Evolutionary conservation across 139 green algal genomes (phyloP), one percentile per base, ranked within the genome.

Genomic region (Chlamydomonas sphaeroides): DNA sequence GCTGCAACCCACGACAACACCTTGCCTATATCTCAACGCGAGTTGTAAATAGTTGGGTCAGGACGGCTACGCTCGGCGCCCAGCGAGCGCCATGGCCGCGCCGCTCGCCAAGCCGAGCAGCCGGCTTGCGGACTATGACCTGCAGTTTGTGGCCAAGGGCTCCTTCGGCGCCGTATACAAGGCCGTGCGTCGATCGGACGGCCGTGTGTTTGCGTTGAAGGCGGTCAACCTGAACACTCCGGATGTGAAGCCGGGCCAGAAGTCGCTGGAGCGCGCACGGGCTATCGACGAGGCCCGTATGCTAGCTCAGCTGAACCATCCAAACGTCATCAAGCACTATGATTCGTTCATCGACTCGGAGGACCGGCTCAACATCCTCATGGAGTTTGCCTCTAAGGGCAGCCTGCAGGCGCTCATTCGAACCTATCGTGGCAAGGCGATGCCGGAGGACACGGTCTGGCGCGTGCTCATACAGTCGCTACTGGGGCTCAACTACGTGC

Each of bases 291-390:
- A 96, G 85, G 91, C 91, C 7, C 79, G 93, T 5, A 74, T 96
- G 66, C 83, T 96, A 38, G 70, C 90, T 0, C 88, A 91, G 73
- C 79, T 95, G 1, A 85, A 90, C 42, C 89, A 92, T 41, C 91
- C 90, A 11, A 76, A 93, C 79, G 79, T 96, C 38, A 89, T 88
- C 10, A 79, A 82, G 49, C 89, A 94, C 80, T 92, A 90, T 69
- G 89, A 93, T 66, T 91, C 85, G 79, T 96, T 93, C 73, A 88
- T 94, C 83, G 89, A 92, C 68, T 79, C 85, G 18, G 80, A 93
- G 38, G 83, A 90, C 48, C 85, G 71, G 42, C 88, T 96, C n/a
- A 91, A 93, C 87, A 96, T 96, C 38, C 62, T 96, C 5, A 96
- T 96, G 93, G 90, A 95, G 85, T 93, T 89, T 57, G 93, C 93